Conservation (phyloP, 805 yeast species). For the Candida lessepsii region DNA sequence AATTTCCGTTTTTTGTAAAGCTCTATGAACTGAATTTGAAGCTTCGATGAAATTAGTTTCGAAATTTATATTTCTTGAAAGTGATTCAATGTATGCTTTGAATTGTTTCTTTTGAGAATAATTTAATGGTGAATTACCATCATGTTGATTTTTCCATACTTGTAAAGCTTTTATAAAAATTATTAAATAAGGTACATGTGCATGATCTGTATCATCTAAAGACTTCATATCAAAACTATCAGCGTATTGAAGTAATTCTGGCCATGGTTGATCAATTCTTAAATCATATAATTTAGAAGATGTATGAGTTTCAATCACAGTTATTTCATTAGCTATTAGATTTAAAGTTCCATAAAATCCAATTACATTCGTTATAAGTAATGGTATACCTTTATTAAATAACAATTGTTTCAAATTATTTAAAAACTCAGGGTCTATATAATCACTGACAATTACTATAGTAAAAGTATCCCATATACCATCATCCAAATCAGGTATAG, state of each 20-base stretch:
- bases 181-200: constrained; percentile 70
- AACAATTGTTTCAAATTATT: constrained; percentile 32
- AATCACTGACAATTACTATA: constrained; percentile 46
- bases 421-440: constrained; percentile 20
- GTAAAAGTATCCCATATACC: constrained; percentile 49
- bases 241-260: constrained; percentile 52
- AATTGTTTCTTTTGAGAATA: constrained; percentile 42
- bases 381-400: constrained; percentile 50
- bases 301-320: constrained; percentile 74
- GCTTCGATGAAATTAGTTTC: constrained; percentile 49
- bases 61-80: constrained; percentile 48
- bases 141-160: constrained; percentile 35
- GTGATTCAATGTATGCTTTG: constrained; percentile 32
- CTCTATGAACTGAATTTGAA: constrained; percentile 32
- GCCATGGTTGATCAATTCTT: constrained; percentile 72
- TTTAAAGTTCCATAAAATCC: constrained; percentile 70
- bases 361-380: constrained; percentile 47
- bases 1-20: constrained; percentile 33
- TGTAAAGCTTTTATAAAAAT: constrained; percentile 56
- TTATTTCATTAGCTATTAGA: constrained; percentile 52
- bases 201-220: constrained; percentile 46
- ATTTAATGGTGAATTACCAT: constrained; percentile 32
- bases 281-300: constrained; percentile 62
- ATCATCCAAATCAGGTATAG: constrained; percentile 12
- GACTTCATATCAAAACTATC: constrained; percentile 49